phyloP scores from a whole-genome alignment of 1,284 basidiomycete genomes.

The Exsudoporus floridanus region DNA sequence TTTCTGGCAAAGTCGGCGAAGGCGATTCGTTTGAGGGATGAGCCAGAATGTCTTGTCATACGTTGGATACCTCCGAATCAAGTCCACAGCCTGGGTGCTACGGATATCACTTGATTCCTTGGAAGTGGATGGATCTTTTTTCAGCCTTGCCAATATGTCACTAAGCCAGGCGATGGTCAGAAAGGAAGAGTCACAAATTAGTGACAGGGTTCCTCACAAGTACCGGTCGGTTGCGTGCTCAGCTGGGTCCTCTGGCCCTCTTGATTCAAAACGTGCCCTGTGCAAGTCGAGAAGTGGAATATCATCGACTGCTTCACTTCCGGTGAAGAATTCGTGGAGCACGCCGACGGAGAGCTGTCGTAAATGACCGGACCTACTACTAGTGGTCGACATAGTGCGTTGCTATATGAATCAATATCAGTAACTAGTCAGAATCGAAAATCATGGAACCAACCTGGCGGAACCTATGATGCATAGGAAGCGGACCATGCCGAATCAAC shows the following conservation, averaged over 20 bases:
- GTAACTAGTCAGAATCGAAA: neutral
- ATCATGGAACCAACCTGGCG: constrained; percentile 26
- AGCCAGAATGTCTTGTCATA: constrained; percentile 93
- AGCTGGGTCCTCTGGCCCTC: constrained; percentile 40
- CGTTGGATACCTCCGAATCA: constrained; percentile 86
- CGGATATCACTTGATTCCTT: constrained; percentile 61
- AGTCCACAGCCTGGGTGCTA: constrained; percentile 81
- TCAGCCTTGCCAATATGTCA: constrained; percentile 64
- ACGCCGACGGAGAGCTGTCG: constrained; percentile 56
- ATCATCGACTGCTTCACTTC: constrained; percentile 55
- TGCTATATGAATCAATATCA: constrained; percentile 17
- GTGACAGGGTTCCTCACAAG: constrained; percentile 48
- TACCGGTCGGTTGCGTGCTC: constrained; percentile 71
- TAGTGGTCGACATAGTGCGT: constrained; percentile 6
- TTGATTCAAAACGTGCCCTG: constrained; percentile 45
- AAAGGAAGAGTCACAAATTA: neutral
- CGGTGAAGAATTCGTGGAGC: constrained; percentile 67
- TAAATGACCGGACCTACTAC: constrained; percentile 45
- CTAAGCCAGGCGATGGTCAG: constrained; percentile 36
- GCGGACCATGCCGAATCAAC: constrained; percentile 61
- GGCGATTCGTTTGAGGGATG: constrained; percentile 76
- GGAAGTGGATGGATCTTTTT: constrained; percentile 46
- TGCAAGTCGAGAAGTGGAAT: constrained; percentile 62
- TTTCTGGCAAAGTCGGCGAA: constrained; percentile 82
- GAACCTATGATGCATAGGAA: constrained; percentile 37